phyloP scores from a whole-genome alignment of 768 basidiomycete species.

The Rhizopogon roseolus region DNA sequence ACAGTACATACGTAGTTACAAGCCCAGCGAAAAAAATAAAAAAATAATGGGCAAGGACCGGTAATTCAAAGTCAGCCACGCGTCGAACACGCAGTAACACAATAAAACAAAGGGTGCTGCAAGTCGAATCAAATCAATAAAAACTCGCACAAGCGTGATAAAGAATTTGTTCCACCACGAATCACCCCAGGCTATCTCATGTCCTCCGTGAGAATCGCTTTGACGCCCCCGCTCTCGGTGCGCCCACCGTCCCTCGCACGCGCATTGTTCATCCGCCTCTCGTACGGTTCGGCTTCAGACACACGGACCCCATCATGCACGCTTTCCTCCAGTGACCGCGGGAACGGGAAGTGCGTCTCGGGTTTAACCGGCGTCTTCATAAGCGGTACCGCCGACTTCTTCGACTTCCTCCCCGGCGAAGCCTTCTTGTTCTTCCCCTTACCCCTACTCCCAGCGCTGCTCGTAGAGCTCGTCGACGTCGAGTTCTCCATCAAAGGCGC shows the following conservation, averaged over 20 bases:
- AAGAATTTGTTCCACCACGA: constrained; percentile 12
- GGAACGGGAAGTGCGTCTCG: constrained; percentile 58
- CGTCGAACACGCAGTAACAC: constrained; percentile 6
- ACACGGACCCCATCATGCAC: constrained; percentile 22
- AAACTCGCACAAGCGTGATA: constrained; percentile 2
- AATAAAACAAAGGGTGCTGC: constrained; percentile 9
- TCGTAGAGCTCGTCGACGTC: constrained; percentile 22
- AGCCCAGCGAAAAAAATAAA: constrained; percentile 13
- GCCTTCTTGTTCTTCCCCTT: constrained; percentile 21
- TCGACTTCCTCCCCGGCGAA: constrained; percentile 30
- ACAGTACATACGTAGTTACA: constrained; percentile 20
- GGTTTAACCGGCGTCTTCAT: constrained; percentile 29
- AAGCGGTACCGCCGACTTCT: constrained; percentile 33
- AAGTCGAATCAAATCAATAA: constrained; percentile 6
- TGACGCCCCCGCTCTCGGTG: constrained; percentile 85
- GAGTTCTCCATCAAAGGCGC: constrained; percentile 21
- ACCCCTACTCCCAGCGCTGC: constrained; percentile 16
- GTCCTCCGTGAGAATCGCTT: constrained; percentile 55
- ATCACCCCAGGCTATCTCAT: constrained; percentile 5
- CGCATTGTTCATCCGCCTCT: constrained; percentile 63
- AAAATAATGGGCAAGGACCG: neutral
- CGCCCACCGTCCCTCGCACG: constrained; percentile 76
- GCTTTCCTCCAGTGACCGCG: constrained; percentile 42
- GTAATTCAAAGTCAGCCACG: too few relatives aligned
- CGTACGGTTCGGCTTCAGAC: constrained; percentile 14